Evolutionary conservation across 2,329 filamentous ascomycete species (phyloP).

Genomic region (Fusarium pseudonygamai): DNA sequence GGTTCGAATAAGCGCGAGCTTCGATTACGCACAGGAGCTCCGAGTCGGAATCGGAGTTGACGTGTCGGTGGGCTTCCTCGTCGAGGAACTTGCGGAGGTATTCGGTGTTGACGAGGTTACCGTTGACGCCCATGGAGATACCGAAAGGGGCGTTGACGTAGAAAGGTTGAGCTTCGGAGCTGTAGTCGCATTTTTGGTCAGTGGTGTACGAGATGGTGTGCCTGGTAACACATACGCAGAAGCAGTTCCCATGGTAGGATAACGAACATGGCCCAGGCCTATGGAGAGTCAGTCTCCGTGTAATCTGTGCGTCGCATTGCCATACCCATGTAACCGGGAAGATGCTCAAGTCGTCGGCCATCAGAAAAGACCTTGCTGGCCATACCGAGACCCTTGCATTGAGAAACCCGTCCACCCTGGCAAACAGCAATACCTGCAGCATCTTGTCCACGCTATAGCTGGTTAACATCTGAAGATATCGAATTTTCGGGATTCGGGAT

Average conservation of each 20-base stretch:
- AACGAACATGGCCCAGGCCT: constrained; percentile 80
- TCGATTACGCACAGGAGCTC: constrained; percentile 57
- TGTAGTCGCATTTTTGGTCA: constrained; percentile 47
- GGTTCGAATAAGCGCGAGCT: background rate
- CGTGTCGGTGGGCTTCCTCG: constrained; percentile 81
- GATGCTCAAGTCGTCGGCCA: constrained; percentile 70
- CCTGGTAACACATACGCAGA: constrained; percentile 48
- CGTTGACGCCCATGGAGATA: constrained; percentile 69
- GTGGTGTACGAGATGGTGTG: background rate
- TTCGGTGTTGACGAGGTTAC: constrained; percentile 82
- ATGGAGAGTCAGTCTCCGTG: constrained; percentile 15
- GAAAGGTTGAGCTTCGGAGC: constrained; percentile 90
- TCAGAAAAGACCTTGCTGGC: constrained; percentile 77
- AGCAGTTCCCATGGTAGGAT: constrained; percentile 88
- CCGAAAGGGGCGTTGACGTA: constrained; percentile 78
- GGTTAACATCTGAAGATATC: constrained; percentile 24
- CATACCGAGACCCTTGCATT: constrained; percentile 92
- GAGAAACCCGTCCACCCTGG: constrained; percentile 82
- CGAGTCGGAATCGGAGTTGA: constrained; percentile 86
- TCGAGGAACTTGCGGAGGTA: constrained; percentile 78
- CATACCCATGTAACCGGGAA: constrained; percentile 79
- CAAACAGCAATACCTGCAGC: constrained; percentile 85
- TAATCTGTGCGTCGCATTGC: background rate
- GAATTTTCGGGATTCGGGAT: constrained; percentile 21
- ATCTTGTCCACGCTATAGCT: constrained; percentile 79